phyloP scores from a whole-genome alignment of 345 rosid species.

The Excoecaria cochinchinensis region DNA sequence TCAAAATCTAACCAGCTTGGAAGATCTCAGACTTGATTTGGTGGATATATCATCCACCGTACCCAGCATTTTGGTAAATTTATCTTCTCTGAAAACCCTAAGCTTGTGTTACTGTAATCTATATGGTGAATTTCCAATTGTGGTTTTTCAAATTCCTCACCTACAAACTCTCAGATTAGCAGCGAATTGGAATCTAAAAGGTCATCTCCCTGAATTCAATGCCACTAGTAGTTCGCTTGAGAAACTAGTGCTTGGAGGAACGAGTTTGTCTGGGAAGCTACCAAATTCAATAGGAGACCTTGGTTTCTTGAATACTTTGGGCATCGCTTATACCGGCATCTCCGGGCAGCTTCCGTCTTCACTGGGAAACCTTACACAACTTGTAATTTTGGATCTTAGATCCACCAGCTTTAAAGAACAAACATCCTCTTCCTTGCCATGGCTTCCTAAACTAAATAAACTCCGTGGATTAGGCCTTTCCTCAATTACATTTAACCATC shows the following conservation, averaged over 20 bases:
- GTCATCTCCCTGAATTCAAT: no score
- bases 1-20: neutral
- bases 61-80: no score
- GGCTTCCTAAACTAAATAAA: neutral
- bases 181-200: no score
- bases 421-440: neutral
- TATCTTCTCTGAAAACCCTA: no score
- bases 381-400: neutral
- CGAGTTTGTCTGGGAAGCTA: neutral
- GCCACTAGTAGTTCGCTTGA: no score
- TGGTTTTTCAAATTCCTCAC: no score
- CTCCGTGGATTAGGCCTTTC: neutral
- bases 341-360: conserved; percentile 6
- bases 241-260: neutral
- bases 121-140: no score
- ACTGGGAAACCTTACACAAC: neutral
- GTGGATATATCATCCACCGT: no score
- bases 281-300: no score
- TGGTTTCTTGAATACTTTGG: no score
- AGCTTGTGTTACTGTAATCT: no score
- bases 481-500: neutral
- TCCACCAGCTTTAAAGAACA: neutral
- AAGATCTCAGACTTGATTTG: neutral
- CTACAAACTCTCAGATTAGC: no score
- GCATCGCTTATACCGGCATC: neutral